These are phyloP conservation scores for Starmerella bombicola DNA, from an alignment of 805 yeast genomes.

Conservation along the genomic window DNA sequence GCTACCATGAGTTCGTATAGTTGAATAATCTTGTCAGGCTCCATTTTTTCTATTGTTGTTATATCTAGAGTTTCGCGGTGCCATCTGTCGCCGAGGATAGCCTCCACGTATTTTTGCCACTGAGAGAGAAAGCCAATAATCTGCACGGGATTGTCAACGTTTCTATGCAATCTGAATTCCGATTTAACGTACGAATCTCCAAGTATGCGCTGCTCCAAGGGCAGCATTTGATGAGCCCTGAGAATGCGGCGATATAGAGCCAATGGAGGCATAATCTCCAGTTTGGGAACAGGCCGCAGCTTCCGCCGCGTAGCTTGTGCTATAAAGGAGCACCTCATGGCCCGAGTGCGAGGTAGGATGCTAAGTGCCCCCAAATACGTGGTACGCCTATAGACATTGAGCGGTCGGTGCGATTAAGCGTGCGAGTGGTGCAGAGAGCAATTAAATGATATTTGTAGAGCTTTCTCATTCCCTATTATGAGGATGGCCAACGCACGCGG, in stretches of 20 bases:
- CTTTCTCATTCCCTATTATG: no score
- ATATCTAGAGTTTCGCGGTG: constrained; percentile 47
- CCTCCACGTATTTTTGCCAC: constrained; percentile 57
- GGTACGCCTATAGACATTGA: no score
- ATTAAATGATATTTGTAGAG: no score
- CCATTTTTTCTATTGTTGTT: constrained; percentile 63
- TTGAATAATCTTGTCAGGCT: constrained; percentile 82
- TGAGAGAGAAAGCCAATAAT: constrained; percentile 85
- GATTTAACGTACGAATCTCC: constrained; percentile 85
- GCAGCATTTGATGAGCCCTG: constrained; percentile 54
- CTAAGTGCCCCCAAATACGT: background rate
- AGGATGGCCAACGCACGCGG: no score
- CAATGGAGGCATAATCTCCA: constrained; percentile 61
- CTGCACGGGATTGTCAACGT: constrained; percentile 77
- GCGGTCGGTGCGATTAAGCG: no score
- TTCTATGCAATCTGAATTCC: constrained; percentile 77
- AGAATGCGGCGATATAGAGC: constrained; percentile 65
- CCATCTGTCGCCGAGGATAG: constrained; percentile 44
- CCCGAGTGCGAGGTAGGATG: background rate
- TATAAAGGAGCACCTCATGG: constrained; percentile 7
- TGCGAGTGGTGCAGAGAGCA: no score
- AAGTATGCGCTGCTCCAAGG: constrained; percentile 58
- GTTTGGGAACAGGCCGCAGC: constrained; percentile 18
- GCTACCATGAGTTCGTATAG: constrained; percentile 37
- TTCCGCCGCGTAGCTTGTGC: constrained; percentile 19